Conservation (phyloP, 495 filamentous ascomycete genomes). For the Trichocladium uniseriatum region DNA sequence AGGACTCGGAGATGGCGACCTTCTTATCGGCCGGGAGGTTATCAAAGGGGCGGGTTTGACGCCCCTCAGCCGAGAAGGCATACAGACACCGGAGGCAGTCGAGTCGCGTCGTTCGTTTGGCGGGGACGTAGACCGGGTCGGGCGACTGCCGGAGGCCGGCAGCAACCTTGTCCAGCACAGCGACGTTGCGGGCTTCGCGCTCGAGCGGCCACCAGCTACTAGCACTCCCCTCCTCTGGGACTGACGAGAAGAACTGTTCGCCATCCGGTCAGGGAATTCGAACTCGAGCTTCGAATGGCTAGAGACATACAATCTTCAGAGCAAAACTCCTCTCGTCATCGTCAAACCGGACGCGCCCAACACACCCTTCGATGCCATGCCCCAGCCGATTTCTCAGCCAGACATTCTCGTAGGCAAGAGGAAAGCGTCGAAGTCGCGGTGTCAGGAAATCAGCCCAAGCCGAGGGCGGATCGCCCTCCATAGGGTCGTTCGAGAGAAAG, state of each 20-base stretch:
- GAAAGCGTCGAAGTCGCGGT: not conserved
- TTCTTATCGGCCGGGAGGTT: not conserved
- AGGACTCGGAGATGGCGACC: not conserved
- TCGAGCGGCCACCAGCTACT: conserved; percentile 1
- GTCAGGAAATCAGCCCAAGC: not conserved
- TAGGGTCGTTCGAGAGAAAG: too few relatives aligned
- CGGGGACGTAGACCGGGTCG: not conserved
- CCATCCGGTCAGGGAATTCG: not conserved
- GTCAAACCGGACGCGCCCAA: not conserved
- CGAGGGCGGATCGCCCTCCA: not conserved
- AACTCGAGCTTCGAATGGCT: too few relatives aligned
- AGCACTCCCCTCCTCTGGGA: too few relatives aligned
- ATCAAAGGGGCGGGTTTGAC: not conserved
- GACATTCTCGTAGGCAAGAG: not conserved
- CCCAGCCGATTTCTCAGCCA: not conserved
- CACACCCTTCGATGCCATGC: not conserved
- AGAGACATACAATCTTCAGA: not conserved
- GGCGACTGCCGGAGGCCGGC: conserved; percentile 4
- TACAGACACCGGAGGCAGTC: conserved; percentile 3
- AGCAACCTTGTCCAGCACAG: conserved; percentile 2
- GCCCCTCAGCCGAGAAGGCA: not conserved
- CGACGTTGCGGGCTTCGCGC: conserved; percentile 5
- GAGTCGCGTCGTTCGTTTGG: not conserved
- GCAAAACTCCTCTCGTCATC: not conserved
- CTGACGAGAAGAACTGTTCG: not conserved